A percentile compares a stretch with the other conserved stretches of the same genome.
phyloP scores from a whole-genome alignment of 345 rosid species.

The Linum tenue region DNA sequence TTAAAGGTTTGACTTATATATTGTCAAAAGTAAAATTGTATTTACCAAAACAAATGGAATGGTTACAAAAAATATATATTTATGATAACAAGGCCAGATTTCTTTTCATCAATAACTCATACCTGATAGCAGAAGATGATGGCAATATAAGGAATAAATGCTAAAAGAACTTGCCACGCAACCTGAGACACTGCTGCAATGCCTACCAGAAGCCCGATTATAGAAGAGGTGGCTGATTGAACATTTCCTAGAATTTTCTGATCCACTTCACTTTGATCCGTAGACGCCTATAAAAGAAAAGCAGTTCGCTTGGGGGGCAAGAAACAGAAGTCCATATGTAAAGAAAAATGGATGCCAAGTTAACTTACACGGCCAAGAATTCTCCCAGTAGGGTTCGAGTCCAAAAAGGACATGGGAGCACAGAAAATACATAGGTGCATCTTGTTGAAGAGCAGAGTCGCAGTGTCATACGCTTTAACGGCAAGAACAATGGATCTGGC shows the following conservation, averaged over 20 bases:
- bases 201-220: constrained; percentile 53
- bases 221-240: constrained; percentile 36
- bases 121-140: constrained; percentile 75
- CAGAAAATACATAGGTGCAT: constrained; percentile 61
- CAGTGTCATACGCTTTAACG: constrained; percentile 56
- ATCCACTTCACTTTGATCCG: constrained; percentile 65
- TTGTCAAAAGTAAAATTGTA: too few species aligned
- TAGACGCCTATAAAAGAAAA: constrained; percentile 50
- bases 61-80: too few species aligned
- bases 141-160: constrained; percentile 58
- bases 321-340: too few species aligned
- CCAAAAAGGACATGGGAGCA: constrained; percentile 77
- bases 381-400: constrained; percentile 74
- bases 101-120: too few species aligned
- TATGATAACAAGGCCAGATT: too few species aligned
- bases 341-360: too few species aligned
- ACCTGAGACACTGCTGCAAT: constrained; percentile 74
- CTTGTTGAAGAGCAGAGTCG: constrained; percentile 54
- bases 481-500: constrained; percentile 42
- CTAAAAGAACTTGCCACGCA: constrained; percentile 68
- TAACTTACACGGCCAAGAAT: constrained; percentile 57
- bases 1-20: too few species aligned
- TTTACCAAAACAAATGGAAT: too few species aligned
- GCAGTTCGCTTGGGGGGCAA: not conserved
- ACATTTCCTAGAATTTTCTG: constrained; percentile 34